A percentile compares a stretch with the other conserved stretches of the same genome.
phyloP scores from a whole-genome alignment of 73 alveolate genomes.

The Breviolum minutum region DNA sequence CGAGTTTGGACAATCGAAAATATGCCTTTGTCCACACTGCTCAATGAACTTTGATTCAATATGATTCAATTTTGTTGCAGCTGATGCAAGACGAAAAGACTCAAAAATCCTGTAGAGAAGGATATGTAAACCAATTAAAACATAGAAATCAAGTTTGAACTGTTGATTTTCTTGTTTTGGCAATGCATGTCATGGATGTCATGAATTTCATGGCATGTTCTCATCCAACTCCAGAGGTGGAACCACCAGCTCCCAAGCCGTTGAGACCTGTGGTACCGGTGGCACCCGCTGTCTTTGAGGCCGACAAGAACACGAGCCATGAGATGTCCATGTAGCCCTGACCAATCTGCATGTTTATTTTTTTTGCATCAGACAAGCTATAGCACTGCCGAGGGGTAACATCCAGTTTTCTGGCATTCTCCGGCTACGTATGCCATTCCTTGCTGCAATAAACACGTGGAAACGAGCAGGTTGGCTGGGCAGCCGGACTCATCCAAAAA shows the following conservation, averaged over 20 bases:
- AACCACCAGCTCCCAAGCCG: conserved; percentile 38
- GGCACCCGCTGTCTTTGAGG: conserved; percentile 49
- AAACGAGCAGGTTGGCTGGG: too few species aligned
- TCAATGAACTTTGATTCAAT: not conserved
- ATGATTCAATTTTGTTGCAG: not conserved
- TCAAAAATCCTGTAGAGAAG: not conserved
- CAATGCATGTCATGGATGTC: not conserved
- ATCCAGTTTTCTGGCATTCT: too few species aligned
- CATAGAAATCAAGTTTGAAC: too few species aligned
- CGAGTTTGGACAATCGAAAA: too few species aligned
- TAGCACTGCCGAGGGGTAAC: too few species aligned
- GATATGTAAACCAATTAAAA: not conserved
- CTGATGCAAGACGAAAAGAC: not conserved
- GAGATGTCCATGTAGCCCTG: too few species aligned
- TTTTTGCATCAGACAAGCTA: too few species aligned
- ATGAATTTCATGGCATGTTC: not conserved
- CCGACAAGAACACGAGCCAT: not conserved
- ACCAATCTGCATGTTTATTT: too few species aligned
- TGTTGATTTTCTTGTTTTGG: not conserved
- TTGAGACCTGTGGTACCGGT: conserved; percentile 36
- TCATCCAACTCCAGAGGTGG: not conserved
- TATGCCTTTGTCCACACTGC: too few species aligned
- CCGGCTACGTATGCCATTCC: too few species aligned
- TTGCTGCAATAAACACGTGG: too few species aligned
- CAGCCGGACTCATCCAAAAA: too few species aligned